These are phyloP conservation scores for Macrophomina tecta DNA, from an alignment of 2,329 filamentous ascomycete species.

Conservation along the genomic window DNA sequence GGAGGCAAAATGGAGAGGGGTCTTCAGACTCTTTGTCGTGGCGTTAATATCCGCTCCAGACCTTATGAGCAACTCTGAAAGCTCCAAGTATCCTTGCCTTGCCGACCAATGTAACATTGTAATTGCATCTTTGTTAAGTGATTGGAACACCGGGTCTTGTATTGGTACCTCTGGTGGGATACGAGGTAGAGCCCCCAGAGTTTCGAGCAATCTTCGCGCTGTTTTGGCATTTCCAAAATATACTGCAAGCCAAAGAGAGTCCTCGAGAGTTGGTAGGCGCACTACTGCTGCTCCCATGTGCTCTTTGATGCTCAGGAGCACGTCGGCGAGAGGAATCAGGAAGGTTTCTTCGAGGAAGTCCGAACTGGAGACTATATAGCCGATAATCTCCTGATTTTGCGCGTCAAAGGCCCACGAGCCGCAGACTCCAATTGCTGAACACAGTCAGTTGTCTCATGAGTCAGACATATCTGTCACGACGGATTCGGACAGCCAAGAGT, in stretches of 20 bases:
- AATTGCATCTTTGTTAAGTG: not conserved
- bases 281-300: not conserved
- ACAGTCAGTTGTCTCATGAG: not conserved
- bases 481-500: too few species aligned
- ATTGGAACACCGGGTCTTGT: not conserved
- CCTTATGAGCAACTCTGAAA: not conserved
- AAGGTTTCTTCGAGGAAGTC: not conserved
- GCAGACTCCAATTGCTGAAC: not conserved
- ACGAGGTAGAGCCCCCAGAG: not conserved
- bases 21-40: not conserved
- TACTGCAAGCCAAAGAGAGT: not conserved
- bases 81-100: not conserved
- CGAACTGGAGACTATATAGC: not conserved
- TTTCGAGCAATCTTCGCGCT: not conserved
- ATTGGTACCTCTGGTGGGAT: not conserved
- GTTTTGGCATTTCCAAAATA: not conserved
- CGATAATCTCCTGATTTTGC: not conserved
- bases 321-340: not conserved
- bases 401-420: not conserved
- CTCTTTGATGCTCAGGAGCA: not conserved
- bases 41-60: not conserved
- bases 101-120: not conserved
- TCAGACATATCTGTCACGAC: too few species aligned
- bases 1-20: not conserved
- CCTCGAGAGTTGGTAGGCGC: not conserved